Percentiles rank a stretch among this genome's conserved stretches.
These are phyloP conservation scores for Salix exigua DNA, from an alignment of 345 rosid genomes.

Conservation along the genomic window DNA sequence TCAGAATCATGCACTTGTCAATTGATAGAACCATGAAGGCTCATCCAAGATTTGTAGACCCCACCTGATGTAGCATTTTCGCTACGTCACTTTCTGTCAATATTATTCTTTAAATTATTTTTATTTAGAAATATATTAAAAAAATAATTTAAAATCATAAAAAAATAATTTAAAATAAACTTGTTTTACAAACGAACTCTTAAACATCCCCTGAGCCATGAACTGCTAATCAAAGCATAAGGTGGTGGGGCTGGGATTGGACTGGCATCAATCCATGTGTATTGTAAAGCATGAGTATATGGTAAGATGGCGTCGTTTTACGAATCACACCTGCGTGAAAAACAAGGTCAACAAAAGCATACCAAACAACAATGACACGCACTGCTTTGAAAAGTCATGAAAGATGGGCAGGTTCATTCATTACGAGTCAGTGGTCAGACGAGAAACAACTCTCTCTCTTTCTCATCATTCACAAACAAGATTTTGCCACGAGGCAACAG, in stretches of 20 bases:
- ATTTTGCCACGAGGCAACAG: background rate
- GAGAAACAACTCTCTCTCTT: constrained; percentile 4
- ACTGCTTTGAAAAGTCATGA: constrained; percentile 15
- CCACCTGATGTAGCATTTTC: background rate
- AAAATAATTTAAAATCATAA: too few relatives aligned
- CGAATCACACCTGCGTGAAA: background rate
- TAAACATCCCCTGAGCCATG: background rate
- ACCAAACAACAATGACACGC: background rate
- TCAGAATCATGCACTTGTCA: too few relatives aligned
- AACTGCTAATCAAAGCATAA: too few relatives aligned
- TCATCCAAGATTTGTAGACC: background rate
- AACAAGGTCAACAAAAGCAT: constrained; percentile 13
- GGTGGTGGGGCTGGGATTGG: too few relatives aligned
- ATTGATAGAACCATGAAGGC: too few relatives aligned
- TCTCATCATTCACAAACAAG: background rate
- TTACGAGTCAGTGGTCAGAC: constrained; percentile 5
- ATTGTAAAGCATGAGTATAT: background rate
- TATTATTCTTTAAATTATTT: too few relatives aligned
- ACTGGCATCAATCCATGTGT: background rate
- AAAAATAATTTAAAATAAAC: too few relatives aligned
- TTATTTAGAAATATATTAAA: too few relatives aligned
- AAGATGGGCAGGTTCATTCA: constrained; percentile 28
- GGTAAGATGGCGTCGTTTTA: background rate
- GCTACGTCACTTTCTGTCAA: too few relatives aligned
- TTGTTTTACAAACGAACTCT: too few relatives aligned